A percentile compares a stretch with the other conserved stretches of the same genome.
Evolutionary conservation across 2,329 filamentous ascomycete species (phyloP).

Genomic region (Aspergillus fructus): DNA sequence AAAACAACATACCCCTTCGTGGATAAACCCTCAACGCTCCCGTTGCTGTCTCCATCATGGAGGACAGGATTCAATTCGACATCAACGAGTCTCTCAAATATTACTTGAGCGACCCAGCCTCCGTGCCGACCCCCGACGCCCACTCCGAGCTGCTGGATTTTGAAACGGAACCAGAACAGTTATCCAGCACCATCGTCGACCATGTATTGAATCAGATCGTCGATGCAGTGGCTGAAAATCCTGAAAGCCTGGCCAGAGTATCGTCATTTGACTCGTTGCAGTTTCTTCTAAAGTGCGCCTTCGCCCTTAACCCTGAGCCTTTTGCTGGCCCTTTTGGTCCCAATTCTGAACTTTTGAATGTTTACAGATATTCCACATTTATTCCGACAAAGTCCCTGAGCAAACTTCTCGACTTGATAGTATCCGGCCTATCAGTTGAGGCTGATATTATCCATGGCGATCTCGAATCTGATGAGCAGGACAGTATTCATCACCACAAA

Average conservation of each 20-base stretch:
- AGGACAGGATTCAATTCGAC: slow-evolving; percentile 73
- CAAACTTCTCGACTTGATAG: slow-evolving; percentile 89
- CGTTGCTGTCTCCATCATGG: slow-evolving; percentile 55
- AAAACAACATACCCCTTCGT: neutral
- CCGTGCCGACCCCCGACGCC: slow-evolving; percentile 82
- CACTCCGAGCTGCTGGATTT: slow-evolving; percentile 81
- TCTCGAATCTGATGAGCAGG: slow-evolving; percentile 88
- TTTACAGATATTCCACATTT: slow-evolving; percentile 74
- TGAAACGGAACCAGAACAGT: slow-evolving; percentile 84
- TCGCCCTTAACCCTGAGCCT: slow-evolving; percentile 46
- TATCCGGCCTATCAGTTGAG: slow-evolving; percentile 80
- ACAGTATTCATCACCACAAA: slow-evolving; percentile 82
- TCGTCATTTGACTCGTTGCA: slow-evolving; percentile 88
- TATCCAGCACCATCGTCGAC: slow-evolving; percentile 78
- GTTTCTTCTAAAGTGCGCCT: slow-evolving; percentile 91
- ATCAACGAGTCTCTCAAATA: slow-evolving; percentile 95
- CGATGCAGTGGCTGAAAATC: slow-evolving; percentile 86
- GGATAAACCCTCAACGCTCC: slow-evolving; percentile 15
- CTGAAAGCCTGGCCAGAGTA: slow-evolving; percentile 78
- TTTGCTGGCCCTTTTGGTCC: slow-evolving; percentile 41
- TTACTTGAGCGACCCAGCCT: slow-evolving; percentile 89
- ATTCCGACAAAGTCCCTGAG: slow-evolving; percentile 80
- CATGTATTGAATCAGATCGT: slow-evolving; percentile 86
- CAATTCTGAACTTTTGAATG: slow-evolving; percentile 63
- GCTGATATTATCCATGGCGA: slow-evolving; percentile 83